Percentiles rank a stretch among this genome's conserved stretches.
phyloP scores from a whole-genome alignment of 768 basidiomycete species.

The Mycena pura region DNA sequence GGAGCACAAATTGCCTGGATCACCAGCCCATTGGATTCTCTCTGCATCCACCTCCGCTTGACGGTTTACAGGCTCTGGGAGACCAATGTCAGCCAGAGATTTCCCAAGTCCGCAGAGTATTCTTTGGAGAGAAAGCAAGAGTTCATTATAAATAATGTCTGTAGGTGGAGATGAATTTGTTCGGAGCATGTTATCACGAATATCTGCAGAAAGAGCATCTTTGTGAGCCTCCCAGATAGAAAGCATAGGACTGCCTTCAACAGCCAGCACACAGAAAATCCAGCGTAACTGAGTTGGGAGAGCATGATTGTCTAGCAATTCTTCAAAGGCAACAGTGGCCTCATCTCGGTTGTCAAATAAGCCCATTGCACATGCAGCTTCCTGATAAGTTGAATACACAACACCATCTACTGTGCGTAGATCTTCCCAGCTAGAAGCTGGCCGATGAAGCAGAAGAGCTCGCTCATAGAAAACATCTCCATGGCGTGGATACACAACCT shows the following conservation, averaged over 20 bases:
- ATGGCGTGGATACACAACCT: background rate
- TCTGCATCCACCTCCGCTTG: background rate
- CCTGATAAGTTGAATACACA: background rate
- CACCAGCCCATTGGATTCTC: background rate
- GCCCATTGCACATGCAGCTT: background rate
- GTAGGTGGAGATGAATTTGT: no score
- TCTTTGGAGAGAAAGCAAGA: background rate
- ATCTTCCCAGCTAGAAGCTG: background rate
- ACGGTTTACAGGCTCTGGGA: background rate
- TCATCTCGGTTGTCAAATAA: background rate
- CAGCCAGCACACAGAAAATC: background rate
- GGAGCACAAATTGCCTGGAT: background rate
- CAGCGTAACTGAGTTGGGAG: background rate
- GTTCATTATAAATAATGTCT: no score
- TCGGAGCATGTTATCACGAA: background rate
- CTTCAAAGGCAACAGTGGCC: background rate
- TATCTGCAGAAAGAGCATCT: background rate
- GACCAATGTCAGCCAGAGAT: background rate
- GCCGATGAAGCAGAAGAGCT: background rate
- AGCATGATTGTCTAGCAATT: background rate
- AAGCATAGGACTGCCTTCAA: background rate
- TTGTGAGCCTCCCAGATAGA: background rate
- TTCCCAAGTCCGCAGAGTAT: background rate
- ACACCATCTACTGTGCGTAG: background rate
- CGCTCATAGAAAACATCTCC: constrained; percentile 6